A percentile compares a stretch with the other conserved stretches of the same genome.
These are phyloP conservation scores for Diutina siamensis DNA, from an alignment of 1,139 yeast genomes.

Conservation along the genomic window DNA sequence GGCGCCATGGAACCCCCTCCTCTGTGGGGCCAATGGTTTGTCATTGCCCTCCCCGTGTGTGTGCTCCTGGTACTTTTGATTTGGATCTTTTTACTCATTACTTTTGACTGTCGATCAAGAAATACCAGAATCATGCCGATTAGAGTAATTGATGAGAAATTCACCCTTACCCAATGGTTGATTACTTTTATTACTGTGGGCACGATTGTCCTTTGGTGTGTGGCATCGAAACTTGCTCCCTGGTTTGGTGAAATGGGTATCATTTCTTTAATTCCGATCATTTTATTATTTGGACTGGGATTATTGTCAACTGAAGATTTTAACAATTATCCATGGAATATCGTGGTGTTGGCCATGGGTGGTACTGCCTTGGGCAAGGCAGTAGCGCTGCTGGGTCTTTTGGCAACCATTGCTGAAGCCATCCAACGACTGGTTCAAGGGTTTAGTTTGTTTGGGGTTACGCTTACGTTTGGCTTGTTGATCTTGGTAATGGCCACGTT, in stretches of 20 bases:
- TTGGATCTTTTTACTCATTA: conserved; percentile 46
- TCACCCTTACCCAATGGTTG: conserved; percentile 54
- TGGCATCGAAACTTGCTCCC: conserved; percentile 43
- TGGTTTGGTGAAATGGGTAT: conserved; percentile 64
- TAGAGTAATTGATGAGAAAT: conserved; percentile 47
- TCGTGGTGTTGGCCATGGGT: conserved; percentile 69
- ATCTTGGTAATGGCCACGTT: conserved; percentile 62
- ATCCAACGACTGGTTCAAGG: conserved; percentile 45
- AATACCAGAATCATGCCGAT: conserved; percentile 36
- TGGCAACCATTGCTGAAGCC: conserved; percentile 48
- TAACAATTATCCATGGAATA: conserved; percentile 68
- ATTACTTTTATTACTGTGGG: conserved; percentile 38
- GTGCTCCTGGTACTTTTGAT: conserved; percentile 39
- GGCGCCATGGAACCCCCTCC: conserved; percentile 56
- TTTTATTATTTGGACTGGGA: conserved; percentile 62
- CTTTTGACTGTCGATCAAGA: conserved; percentile 38
- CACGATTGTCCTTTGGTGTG: conserved; percentile 66
- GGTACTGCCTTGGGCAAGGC: conserved; percentile 70
- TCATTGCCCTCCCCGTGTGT: conserved; percentile 56
- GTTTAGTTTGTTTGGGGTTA: conserved; percentile 46
- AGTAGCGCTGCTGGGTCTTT: conserved; percentile 58
- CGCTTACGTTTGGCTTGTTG: conserved; percentile 54
- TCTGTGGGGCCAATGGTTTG: conserved; percentile 73
- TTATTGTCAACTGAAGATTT: conserved; percentile 53
- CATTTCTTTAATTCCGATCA: conserved; percentile 55